phyloP scores from a whole-genome alignment of 225 moss, liverwort and hornwort species.

The Lunularia cruciata region DNA sequence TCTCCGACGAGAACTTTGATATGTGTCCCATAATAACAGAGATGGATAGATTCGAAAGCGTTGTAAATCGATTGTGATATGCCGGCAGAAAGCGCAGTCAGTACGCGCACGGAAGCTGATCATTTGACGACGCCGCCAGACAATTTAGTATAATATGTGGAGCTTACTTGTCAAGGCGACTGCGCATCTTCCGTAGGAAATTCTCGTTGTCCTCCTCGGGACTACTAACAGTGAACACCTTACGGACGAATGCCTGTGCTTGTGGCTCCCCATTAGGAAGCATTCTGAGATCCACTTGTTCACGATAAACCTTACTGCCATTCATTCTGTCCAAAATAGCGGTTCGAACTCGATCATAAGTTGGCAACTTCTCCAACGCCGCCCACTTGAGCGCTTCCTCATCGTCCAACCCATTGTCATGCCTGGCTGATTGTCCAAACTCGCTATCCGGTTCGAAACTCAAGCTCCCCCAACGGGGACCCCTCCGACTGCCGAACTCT shows the following conservation, averaged over 20 bases:
- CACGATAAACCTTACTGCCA: slow-evolving; percentile 20
- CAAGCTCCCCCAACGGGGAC: background rate
- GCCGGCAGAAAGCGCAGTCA: too few relatives aligned
- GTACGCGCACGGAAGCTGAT: too few relatives aligned
- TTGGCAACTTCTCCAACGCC: slow-evolving; percentile 71
- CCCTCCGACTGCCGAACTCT: background rate
- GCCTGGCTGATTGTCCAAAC: slow-evolving; percentile 1
- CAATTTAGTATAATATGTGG: too few relatives aligned
- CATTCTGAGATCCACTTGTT: slow-evolving; percentile 31
- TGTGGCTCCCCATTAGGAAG: background rate
- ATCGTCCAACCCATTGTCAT: slow-evolving; percentile 42
- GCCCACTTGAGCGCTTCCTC: slow-evolving; percentile 66
- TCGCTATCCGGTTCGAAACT: slow-evolving; percentile 2
- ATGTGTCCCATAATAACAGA: too few relatives aligned
- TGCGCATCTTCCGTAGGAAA: slow-evolving; percentile 52
- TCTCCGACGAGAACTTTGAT: too few relatives aligned
- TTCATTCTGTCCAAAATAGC: slow-evolving; percentile 40
- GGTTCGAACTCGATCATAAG: slow-evolving; percentile 60
- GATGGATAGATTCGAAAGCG: too few relatives aligned
- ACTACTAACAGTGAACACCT: slow-evolving; percentile 31
- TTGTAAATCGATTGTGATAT: too few relatives aligned
- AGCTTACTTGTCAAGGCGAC: slow-evolving; percentile 56
- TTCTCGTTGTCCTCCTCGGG: slow-evolving; percentile 44
- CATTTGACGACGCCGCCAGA: too few relatives aligned
- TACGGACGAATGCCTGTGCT: slow-evolving; percentile 42